Conservation (phyloP, 2,329 filamentous ascomycete genomes). For the Phyllosticta paracitricarpa region DNA sequence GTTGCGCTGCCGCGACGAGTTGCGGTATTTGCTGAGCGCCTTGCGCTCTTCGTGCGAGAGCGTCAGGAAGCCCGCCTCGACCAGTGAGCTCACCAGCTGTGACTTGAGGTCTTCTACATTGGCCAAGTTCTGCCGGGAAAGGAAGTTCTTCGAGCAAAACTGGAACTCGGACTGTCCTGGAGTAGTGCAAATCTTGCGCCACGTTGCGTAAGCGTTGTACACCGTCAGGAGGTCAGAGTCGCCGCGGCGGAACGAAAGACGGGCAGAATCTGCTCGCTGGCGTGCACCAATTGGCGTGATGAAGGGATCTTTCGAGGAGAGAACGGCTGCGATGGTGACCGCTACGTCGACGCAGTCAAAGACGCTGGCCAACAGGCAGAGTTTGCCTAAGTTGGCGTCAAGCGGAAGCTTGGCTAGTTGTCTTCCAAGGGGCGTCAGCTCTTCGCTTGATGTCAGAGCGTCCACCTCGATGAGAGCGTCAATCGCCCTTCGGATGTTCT, state of each 20-base stretch:
- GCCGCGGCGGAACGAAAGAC: slow-evolving; percentile 67
- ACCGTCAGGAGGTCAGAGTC: slow-evolving; percentile 88
- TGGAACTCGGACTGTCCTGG: slow-evolving; percentile 66
- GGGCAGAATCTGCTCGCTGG: slow-evolving; percentile 69
- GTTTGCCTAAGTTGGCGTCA: slow-evolving; percentile 89
- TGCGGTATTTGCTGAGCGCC: slow-evolving; percentile 58
- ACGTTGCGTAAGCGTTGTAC: slow-evolving; percentile 86
- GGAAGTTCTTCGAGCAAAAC: slow-evolving; percentile 91
- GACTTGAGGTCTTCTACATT: slow-evolving; percentile 96
- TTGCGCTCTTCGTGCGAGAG: slow-evolving; percentile 64
- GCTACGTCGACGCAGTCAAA: slow-evolving; percentile 89
- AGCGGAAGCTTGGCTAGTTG: slow-evolving; percentile 83
- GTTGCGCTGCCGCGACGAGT: slow-evolving; percentile 54
- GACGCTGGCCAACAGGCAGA: slow-evolving; percentile 75
- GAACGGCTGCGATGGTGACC: slow-evolving; percentile 81
- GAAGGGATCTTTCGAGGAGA: slow-evolving; percentile 93
- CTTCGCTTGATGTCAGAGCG: slow-evolving; percentile 70
- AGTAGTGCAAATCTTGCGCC: slow-evolving; percentile 72
- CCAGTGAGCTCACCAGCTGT: slow-evolving; percentile 74
- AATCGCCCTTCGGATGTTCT: slow-evolving; percentile 87
- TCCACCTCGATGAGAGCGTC: slow-evolving; percentile 90
- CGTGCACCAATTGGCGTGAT: slow-evolving; percentile 76
- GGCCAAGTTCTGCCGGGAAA: slow-evolving; percentile 75
- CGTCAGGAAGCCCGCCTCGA: slow-evolving; percentile 73
- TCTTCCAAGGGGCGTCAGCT: slow-evolving; percentile 74